Evolutionary conservation across 2,329 filamentous ascomycete genomes (phyloP).

Genomic region (Chrysosporium keratinophilum): DNA sequence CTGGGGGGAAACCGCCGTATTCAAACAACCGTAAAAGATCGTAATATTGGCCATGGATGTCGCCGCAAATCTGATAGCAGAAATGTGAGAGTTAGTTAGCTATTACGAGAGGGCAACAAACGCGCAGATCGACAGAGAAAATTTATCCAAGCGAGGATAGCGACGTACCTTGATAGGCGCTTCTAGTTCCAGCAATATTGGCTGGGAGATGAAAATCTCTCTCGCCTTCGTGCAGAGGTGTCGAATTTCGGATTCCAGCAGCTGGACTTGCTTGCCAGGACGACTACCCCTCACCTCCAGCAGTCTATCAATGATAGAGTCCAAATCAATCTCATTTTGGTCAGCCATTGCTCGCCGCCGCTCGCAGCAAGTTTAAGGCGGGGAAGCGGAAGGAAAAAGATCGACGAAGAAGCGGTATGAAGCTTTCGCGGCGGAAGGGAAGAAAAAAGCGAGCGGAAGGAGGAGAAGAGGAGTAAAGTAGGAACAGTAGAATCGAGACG

Average conservation of each 20-base stretch:
- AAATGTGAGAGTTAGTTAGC: slow-evolving; percentile 2
- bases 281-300: slow-evolving; percentile 95
- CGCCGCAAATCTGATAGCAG: slow-evolving; percentile 74
- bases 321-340: slow-evolving; percentile 86
- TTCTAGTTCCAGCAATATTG: slow-evolving; percentile 92
- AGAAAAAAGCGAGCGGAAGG: slow-evolving; percentile 21
- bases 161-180: slow-evolving; percentile 88
- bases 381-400: slow-evolving; percentile 19
- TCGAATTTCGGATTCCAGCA: slow-evolving; percentile 91
- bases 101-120: not conserved
- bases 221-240: slow-evolving; percentile 96
- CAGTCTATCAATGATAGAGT: slow-evolving; percentile 97
- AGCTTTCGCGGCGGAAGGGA: slow-evolving; percentile 16
- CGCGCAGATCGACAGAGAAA: slow-evolving; percentile 9
- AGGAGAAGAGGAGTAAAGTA: not conserved
- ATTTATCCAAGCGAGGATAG: slow-evolving; percentile 3
- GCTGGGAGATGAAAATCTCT: slow-evolving; percentile 99
- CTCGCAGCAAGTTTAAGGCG: slow-evolving; percentile 17
- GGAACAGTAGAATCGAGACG: not conserved
- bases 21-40: slow-evolving; percentile 95
- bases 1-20: slow-evolving; percentile 94
- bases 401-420: slow-evolving; percentile 14
- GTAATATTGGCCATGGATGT: slow-evolving; percentile 99
- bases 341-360: slow-evolving; percentile 55
- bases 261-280: slow-evolving; percentile 95